phyloP scores from a whole-genome alignment of 176 grass and related monocot species.

The sorghum (Sorghum bicolor) region DNA sequence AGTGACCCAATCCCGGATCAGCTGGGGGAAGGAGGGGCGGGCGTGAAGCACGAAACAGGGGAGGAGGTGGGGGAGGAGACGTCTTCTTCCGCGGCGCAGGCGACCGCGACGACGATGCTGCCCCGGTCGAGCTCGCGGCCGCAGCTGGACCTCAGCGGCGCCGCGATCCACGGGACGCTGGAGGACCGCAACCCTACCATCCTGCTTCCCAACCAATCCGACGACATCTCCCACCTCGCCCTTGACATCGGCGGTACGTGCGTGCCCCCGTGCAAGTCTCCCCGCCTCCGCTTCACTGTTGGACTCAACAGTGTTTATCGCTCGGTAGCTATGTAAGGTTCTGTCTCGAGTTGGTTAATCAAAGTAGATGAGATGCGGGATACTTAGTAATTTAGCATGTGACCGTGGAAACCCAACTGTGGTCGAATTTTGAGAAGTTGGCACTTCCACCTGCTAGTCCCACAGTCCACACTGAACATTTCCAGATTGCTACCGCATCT shows the following conservation, averaged over 20 bases:
- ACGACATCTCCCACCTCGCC: constrained; percentile 95
- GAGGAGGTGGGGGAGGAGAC: not conserved
- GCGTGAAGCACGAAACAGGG: constrained; percentile 37
- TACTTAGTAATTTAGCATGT: not conserved
- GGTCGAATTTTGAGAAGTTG: not conserved
- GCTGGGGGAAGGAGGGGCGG: constrained; percentile 5
- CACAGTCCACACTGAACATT: not conserved
- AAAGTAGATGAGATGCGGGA: not conserved
- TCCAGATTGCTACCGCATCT: not conserved
- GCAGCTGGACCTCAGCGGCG: constrained; percentile 88
- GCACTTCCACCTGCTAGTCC: not conserved
- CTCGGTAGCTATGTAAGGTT: not conserved
- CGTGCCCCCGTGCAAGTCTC: not conserved
- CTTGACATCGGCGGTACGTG: constrained; percentile 87
- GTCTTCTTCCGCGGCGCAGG: not conserved
- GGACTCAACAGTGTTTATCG: not conserved
- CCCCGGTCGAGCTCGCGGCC: constrained; percentile 77
- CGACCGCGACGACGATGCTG: constrained; percentile 36
- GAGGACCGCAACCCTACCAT: constrained; percentile 88
- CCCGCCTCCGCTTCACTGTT: not conserved
- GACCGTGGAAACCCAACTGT: not conserved
- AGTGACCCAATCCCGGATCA: constrained; percentile 35
- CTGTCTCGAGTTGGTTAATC: not conserved
- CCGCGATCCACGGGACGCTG: constrained; percentile 84
- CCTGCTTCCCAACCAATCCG: constrained; percentile 93